Conservation (phyloP, 2,329 filamentous ascomycete genomes). For the Dothistroma pini region DNA sequence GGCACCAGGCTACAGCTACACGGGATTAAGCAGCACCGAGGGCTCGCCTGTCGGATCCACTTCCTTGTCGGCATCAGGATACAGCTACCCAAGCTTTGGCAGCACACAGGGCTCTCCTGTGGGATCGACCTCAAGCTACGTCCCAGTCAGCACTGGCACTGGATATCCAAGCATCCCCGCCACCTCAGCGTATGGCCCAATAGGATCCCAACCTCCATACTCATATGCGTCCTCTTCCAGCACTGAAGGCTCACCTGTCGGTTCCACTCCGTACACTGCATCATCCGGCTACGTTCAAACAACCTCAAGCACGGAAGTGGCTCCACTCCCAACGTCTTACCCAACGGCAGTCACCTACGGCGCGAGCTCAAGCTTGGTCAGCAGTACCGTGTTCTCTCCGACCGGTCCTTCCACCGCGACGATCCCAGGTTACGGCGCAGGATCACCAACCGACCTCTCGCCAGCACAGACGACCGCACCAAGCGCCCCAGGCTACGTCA, state of each 20-base stretch:
- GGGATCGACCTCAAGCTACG: not conserved
- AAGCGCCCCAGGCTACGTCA: slow-evolving; percentile 10
- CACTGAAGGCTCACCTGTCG: slow-evolving; percentile 10
- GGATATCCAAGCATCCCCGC: no score
- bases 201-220: not conserved
- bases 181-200: not conserved
- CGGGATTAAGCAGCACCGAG: slow-evolving; percentile 8
- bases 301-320: not conserved
- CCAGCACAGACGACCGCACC: slow-evolving; percentile 8
- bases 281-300: not conserved
- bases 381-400: slow-evolving; percentile 5
- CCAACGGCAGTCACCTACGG: not conserved
- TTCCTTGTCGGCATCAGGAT: not conserved
- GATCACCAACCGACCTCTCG: slow-evolving; percentile 1
- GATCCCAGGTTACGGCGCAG: slow-evolving; percentile 10
- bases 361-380: not conserved
- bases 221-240: slow-evolving; percentile 1
- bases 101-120: slow-evolving; percentile 6
- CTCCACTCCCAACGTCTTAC: not conserved
- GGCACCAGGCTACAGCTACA: not conserved
- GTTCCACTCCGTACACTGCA: not conserved
- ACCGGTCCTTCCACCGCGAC: slow-evolving; percentile 5
- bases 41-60: slow-evolving; percentile 6
- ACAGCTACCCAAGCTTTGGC: not conserved
- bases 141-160: no score